phyloP scores from a whole-genome alignment of 176 grass and related monocot genomes.

The Stipa capillata region DNA sequence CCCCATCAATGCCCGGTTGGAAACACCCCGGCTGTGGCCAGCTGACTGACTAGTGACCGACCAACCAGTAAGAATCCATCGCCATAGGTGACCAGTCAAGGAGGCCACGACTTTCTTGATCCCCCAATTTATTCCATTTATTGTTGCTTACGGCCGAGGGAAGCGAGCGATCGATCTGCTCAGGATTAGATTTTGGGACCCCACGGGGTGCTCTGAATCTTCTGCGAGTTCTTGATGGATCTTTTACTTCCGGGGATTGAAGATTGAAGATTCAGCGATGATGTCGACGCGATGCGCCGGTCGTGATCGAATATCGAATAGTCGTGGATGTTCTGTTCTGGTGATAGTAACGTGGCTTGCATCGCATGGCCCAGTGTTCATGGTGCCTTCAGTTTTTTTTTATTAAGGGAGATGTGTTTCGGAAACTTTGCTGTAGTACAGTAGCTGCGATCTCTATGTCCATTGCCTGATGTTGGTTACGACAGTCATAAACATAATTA shows the following conservation, averaged over 20 bases:
- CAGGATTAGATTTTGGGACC: not conserved
- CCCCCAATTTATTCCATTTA: not conserved
- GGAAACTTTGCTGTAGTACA: not conserved
- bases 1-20: conserved; percentile 8
- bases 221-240: not conserved
- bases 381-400: not conserved
- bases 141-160: not conserved
- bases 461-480: not conserved
- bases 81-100: not conserved
- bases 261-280: not conserved
- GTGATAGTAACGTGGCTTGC: not conserved
- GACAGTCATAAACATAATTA: not conserved
- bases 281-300: not conserved
- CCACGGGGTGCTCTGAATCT: not conserved
- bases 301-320: not conserved
- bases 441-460: not conserved
- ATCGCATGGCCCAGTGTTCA: not conserved
- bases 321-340: not conserved
- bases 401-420: not conserved
- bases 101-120: not conserved
- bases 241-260: not conserved
- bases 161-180: not conserved
- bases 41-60: not conserved
- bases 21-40: not conserved
- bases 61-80: not conserved